phyloP scores from a whole-genome alignment of 2,329 filamentous ascomycete species.

The Colletotrichum agaves region DNA sequence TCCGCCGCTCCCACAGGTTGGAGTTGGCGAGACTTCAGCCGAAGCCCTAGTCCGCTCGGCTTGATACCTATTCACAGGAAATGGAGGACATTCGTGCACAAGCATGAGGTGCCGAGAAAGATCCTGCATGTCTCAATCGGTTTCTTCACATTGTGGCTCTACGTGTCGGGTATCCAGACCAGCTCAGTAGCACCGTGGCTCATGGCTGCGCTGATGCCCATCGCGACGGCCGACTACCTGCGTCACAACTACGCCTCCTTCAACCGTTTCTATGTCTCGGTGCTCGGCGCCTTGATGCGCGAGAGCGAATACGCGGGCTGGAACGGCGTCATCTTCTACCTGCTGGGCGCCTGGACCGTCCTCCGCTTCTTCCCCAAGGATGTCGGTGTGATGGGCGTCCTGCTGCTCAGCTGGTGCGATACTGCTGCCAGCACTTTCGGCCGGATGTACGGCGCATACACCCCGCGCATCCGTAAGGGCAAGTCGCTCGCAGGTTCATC shows the following conservation, averaged over 20 bases:
- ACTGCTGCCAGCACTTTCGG: conserved; percentile 96
- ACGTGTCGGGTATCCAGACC: conserved; percentile 81
- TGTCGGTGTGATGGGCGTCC: conserved; percentile 85
- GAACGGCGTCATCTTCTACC: conserved; percentile 97
- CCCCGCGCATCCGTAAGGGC: conserved; percentile 82
- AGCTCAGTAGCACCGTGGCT: conserved; percentile 84
- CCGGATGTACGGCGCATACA: conserved; percentile 88
- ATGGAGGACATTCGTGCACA: conserved; percentile 92
- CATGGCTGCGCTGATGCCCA: conserved; percentile 83
- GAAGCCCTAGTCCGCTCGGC: conserved; percentile 91
- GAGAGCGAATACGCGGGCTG: conserved; percentile 94
- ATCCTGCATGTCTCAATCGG: conserved; percentile 94
- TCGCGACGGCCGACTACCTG: conserved; percentile 82
- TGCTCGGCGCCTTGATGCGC: conserved; percentile 91
- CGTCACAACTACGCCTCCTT: conserved; percentile 84
- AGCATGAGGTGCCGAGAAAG: conserved; percentile 96
- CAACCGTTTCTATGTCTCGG: conserved; percentile 87
- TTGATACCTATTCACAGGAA: conserved; percentile 95
- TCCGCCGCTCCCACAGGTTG: conserved; percentile 69
- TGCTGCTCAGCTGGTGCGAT: conserved; percentile 97
- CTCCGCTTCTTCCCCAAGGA: conserved; percentile 93
- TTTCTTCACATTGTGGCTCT: conserved; percentile 90
- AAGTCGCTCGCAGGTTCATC: conserved; percentile 93
- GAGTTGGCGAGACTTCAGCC: conserved; percentile 88
- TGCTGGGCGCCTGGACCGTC: conserved; percentile 88